These are phyloP conservation scores for Flaveria trinervia DNA, from an alignment of 129 eudicot genomes.

Conservation along the genomic window DNA sequence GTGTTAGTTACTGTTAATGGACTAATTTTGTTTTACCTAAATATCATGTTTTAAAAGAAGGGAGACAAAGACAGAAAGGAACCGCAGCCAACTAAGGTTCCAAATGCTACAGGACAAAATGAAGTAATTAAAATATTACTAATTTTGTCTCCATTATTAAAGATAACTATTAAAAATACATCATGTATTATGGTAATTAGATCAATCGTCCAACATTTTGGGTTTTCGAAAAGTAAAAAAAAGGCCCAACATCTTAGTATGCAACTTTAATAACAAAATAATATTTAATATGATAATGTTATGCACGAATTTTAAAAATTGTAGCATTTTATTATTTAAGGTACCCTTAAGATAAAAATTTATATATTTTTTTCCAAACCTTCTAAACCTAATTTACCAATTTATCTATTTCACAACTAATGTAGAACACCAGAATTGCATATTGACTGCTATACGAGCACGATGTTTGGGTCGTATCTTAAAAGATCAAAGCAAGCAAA, in stretches of 20 bases:
- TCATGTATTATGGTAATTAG: not conserved
- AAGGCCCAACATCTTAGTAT: not conserved
- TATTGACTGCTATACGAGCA: too few relatives aligned
- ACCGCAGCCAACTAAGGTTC: slow-evolving; percentile 46
- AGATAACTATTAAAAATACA: slow-evolving; percentile 11
- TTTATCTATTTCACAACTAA: too few relatives aligned
- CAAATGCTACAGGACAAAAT: slow-evolving; percentile 37
- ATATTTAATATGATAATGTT: too few relatives aligned
- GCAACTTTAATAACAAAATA: too few relatives aligned
- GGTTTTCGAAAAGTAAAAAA: not conserved
- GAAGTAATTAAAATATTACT: slow-evolving; percentile 18
- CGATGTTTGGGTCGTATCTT: too few relatives aligned
- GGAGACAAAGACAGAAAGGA: slow-evolving; percentile 42
- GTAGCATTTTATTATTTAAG: too few relatives aligned
- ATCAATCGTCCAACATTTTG: slow-evolving; percentile 11
- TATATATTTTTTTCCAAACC: too few relatives aligned
- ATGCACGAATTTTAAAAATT: too few relatives aligned
- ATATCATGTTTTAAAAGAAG: slow-evolving; percentile 4
- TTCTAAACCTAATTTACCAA: too few relatives aligned
- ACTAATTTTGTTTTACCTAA: not conserved
- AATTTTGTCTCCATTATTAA: slow-evolving; percentile 10
- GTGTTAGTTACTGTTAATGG: not conserved
- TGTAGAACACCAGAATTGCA: too few relatives aligned
- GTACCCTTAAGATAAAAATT: too few relatives aligned
- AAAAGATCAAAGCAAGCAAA: too few relatives aligned